A percentile compares a stretch with the other conserved stretches of the same genome.
Conservation (phyloP, 768 basidiomycete species). For the Leccinum aurantiacum region DNA sequence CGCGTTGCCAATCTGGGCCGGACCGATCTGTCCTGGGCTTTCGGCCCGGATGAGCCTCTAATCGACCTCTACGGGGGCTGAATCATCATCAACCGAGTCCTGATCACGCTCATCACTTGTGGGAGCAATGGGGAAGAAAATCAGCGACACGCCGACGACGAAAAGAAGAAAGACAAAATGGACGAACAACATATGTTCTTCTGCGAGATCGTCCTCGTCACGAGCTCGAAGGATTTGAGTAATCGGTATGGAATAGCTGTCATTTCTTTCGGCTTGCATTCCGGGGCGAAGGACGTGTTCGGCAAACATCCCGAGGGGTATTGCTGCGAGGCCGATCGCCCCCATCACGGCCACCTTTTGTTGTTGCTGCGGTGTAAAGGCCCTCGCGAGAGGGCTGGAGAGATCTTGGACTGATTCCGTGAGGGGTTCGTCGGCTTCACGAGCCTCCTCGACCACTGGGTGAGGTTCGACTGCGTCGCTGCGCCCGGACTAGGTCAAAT, state of each 20-base stretch:
- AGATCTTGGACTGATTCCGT: neutral
- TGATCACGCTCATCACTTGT: neutral
- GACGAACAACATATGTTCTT: neutral
- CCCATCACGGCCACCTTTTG: neutral
- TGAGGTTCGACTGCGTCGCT: neutral
- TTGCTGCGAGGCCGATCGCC: neutral
- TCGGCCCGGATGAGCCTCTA: neutral
- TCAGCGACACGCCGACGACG: neutral
- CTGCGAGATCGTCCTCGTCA: neutral
- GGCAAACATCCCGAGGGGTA: neutral
- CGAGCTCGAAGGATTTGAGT: neutral
- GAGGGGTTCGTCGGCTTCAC: neutral
- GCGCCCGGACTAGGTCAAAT: neutral
- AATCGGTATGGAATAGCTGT: neutral
- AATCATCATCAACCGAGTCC: neutral
- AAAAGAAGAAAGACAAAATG: neutral
- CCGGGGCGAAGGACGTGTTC: neutral
- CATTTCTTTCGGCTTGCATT: neutral
- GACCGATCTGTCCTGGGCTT: no score
- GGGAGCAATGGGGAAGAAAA: neutral
- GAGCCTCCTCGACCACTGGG: neutral
- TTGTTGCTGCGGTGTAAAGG: neutral
- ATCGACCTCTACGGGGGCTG: neutral
- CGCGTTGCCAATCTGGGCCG: no score
- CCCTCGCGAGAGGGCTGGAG: neutral